phyloP scores from a whole-genome alignment of 768 basidiomycete genomes.

The Cytidiella melzeri region DNA sequence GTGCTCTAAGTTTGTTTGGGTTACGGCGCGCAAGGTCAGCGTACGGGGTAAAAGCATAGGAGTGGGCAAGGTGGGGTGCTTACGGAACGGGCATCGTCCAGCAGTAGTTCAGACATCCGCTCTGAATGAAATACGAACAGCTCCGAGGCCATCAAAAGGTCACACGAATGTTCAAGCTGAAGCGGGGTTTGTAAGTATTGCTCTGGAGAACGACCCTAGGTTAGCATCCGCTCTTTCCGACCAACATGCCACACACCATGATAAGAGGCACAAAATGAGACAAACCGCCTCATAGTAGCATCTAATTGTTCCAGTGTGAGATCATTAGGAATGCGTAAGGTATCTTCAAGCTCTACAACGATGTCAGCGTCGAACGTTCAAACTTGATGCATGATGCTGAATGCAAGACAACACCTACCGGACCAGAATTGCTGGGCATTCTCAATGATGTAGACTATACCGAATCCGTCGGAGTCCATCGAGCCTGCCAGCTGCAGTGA shows the following conservation, averaged over 20 bases:
- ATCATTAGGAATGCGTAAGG: constrained; percentile 59
- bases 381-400: no score
- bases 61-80: constrained; percentile 17
- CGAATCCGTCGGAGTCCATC: constrained; percentile 6
- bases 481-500: no score
- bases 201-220: constrained; percentile 39
- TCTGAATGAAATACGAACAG: constrained; percentile 90
- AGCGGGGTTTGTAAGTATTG: constrained; percentile 78
- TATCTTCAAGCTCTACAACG: constrained; percentile 88
- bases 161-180: constrained; percentile 81
- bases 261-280: constrained; percentile 76
- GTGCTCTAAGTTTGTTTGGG: constrained; percentile 49
- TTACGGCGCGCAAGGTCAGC: not conserved
- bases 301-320: constrained; percentile 73
- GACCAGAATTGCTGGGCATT: constrained; percentile 89
- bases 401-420: constrained; percentile 41
- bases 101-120: constrained; percentile 78
- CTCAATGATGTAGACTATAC: constrained; percentile 62
- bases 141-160: constrained; percentile 73
- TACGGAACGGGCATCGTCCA: constrained; percentile 64
- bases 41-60: not conserved
- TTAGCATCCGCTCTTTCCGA: not conserved
- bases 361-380: no score
- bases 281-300: constrained; percentile 66
- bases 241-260: constrained; percentile 54